Conservation (phyloP, 2,329 filamentous ascomycete species). For the Botryotinia globosa region DNA sequence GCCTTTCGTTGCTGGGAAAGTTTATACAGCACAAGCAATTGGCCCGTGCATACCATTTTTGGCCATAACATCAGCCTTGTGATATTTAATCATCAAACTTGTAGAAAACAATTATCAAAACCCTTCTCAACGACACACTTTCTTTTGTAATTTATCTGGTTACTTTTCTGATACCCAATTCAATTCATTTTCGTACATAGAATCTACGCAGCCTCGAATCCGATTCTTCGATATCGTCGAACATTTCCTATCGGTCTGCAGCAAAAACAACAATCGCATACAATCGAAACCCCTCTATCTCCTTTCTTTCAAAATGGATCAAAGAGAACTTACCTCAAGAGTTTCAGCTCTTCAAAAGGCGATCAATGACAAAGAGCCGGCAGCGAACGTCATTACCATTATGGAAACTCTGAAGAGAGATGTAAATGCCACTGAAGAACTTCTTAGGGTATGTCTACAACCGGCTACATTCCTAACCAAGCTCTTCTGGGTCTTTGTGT, state of each 20-base stretch:
- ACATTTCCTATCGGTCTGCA: not conserved
- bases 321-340: slow-evolving; percentile 34
- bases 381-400: slow-evolving; percentile 68
- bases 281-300: slow-evolving; percentile 11
- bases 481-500: slow-evolving; percentile 6
- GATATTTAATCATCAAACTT: slow-evolving; percentile 15
- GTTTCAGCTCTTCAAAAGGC: slow-evolving; percentile 70
- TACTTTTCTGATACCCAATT: not conserved
- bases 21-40: not conserved
- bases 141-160: slow-evolving; percentile 1
- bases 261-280: slow-evolving; percentile 9
- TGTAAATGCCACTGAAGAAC: slow-evolving; percentile 80
- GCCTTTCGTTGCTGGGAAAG: not conserved
- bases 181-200: not conserved
- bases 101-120: not conserved
- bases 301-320: slow-evolving; percentile 31
- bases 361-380: slow-evolving; percentile 68
- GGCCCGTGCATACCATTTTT: slow-evolving; percentile 13
- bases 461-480: slow-evolving; percentile 27
- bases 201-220: not conserved
- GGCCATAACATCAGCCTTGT: slow-evolving; percentile 10
- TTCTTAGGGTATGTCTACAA: slow-evolving; percentile 66
- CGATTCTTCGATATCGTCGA: not conserved
- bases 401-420: slow-evolving; percentile 77
- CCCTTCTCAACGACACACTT: not conserved